Evolutionary conservation across 768 basidiomycete species (phyloP).

Genomic region (Mycena leptocephala): DNA sequence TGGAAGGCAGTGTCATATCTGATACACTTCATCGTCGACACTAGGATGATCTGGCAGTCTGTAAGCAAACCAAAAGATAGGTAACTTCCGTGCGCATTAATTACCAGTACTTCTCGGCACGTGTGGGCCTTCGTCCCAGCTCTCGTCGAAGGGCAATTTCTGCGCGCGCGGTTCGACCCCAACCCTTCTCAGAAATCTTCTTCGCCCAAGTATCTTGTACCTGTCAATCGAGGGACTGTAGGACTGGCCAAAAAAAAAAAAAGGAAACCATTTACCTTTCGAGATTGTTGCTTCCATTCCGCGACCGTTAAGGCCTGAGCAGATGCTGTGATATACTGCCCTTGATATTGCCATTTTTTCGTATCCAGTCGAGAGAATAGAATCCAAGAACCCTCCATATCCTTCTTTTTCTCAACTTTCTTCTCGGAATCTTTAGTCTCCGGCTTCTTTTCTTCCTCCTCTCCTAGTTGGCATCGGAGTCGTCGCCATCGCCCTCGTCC

Average conservation of each 20-base stretch:
- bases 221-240: not conserved
- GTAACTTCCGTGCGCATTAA: not conserved
- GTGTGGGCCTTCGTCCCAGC: constrained; percentile 6
- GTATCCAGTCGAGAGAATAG: constrained; percentile 34
- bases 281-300: constrained; percentile 43
- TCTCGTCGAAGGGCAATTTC: not conserved
- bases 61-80: not conserved
- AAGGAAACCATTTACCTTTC: not conserved
- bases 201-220: not conserved
- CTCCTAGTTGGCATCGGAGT: not conserved
- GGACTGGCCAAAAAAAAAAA: not conserved
- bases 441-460: not conserved
- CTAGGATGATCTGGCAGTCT: not conserved
- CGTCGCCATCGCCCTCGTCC: not conserved
- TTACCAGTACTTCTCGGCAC: not conserved
- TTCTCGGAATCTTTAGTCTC: not conserved
- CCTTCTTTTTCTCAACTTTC: too few species aligned
- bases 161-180: not conserved
- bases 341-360: constrained; percentile 48
- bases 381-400: too few species aligned
- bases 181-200: not conserved
- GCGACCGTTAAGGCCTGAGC: constrained; percentile 37
- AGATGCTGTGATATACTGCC: constrained; percentile 41
- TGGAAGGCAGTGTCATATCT: constrained; percentile 16
- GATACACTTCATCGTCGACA: constrained; percentile 4